phyloP scores from a whole-genome alignment of 495 filamentous ascomycete species.

The Aspergillus nanangensis region DNA sequence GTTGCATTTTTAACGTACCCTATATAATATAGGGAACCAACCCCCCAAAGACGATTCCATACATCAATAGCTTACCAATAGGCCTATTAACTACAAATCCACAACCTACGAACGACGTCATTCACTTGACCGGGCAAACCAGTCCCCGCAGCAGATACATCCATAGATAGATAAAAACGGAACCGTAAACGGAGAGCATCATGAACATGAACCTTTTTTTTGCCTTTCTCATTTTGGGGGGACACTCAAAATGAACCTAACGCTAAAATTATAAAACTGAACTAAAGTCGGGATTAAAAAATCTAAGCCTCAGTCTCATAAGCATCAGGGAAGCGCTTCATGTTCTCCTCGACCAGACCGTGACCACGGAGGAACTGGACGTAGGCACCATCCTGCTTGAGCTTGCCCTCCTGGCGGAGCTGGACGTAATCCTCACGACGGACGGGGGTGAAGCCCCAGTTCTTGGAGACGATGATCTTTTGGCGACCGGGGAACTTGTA shows the following conservation, averaged over 20 bases:
- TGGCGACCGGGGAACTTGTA: constrained; percentile 99
- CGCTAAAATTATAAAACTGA: constrained; percentile 24
- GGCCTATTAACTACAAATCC: too few species aligned
- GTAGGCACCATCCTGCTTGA: constrained; percentile 96
- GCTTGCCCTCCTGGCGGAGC: constrained; percentile 82
- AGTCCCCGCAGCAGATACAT: too few species aligned
- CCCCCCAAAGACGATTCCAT: too few species aligned
- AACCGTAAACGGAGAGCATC: too few species aligned
- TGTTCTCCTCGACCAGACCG: constrained; percentile 79
- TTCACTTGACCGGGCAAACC: too few species aligned
- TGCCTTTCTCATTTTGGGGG: background rate
- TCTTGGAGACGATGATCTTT: constrained; percentile 99
- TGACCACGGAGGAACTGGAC: constrained; percentile 96
- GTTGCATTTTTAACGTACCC: too few species aligned
- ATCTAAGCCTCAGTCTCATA: constrained; percentile 59
- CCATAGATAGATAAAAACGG: too few species aligned
- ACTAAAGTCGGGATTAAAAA: constrained; percentile 29
- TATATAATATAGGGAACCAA: too few species aligned
- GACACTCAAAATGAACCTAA: background rate
- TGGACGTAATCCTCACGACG: constrained; percentile 94
- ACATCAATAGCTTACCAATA: too few species aligned
- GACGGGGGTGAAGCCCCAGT: constrained; percentile 99
- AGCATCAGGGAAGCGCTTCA: constrained; percentile 87
- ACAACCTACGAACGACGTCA: too few species aligned
- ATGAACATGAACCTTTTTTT: background rate